phyloP scores from a whole-genome alignment of 768 basidiomycete genomes.

The Gymnopilus dilepis region DNA sequence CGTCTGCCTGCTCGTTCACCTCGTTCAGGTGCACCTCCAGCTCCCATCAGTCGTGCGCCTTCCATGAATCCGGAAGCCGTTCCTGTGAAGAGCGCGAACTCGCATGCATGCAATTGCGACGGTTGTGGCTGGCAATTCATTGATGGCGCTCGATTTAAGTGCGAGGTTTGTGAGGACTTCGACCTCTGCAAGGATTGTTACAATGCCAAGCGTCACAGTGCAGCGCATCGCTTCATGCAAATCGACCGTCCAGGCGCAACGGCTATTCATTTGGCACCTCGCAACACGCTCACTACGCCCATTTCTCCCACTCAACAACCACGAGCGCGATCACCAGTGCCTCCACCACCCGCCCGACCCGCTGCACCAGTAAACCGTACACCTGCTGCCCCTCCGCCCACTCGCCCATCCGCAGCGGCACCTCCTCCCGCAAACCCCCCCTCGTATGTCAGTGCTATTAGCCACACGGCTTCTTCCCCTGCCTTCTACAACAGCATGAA shows the following conservation, averaged over 20 bases:
- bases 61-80: conserved; percentile 1
- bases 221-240: conserved; percentile 1
- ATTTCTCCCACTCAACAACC: not conserved
- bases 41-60: conserved; percentile 1
- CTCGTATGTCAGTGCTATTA: conserved; percentile 4
- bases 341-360: not conserved
- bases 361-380: not conserved
- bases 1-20: conserved; percentile 15
- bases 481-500: conserved; percentile 26
- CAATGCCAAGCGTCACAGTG: conserved; percentile 1
- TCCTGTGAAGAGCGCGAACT: not conserved
- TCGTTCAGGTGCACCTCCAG: not conserved
- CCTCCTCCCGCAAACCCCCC: conserved; percentile 1
- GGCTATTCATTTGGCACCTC: not conserved
- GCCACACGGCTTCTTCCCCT: conserved; percentile 10
- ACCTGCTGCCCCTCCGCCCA: too few relatives aligned
- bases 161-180: conserved; percentile 4
- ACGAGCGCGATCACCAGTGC: conserved; percentile 1
- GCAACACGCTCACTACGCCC: not conserved
- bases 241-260: conserved; percentile 2
- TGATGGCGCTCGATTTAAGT: conserved; percentile 5
- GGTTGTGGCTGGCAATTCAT: conserved; percentile 4
- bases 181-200: conserved; percentile 9
- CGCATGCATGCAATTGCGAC: conserved; percentile 8
- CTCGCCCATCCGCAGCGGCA: too few relatives aligned